A percentile compares a stretch with the other conserved stretches of the same genome.
Conservation (phyloP, 2,329 filamentous ascomycete species). For the Boeremia lycopersici region DNA sequence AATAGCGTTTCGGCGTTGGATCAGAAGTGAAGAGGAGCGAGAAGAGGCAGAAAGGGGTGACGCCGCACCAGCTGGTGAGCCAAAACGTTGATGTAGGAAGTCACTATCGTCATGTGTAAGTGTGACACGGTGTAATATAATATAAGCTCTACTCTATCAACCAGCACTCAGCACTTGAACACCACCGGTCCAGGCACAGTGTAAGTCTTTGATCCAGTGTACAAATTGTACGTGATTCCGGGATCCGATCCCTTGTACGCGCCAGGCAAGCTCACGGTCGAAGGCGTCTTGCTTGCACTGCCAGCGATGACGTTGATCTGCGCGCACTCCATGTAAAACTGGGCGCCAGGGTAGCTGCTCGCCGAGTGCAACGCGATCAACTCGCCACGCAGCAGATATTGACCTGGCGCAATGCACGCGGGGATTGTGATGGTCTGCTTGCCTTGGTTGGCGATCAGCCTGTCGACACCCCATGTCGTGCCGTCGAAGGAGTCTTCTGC, state of each 20-base stretch:
- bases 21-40: constrained; percentile 62
- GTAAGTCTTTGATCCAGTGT: constrained; percentile 47
- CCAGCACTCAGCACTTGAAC: constrained; percentile 52
- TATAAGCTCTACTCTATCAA: not conserved
- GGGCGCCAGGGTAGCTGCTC: constrained; percentile 43
- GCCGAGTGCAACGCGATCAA: constrained; percentile 53
- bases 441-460: constrained; percentile 49
- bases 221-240: constrained; percentile 42
- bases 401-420: constrained; percentile 44
- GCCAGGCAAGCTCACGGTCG: constrained; percentile 38
- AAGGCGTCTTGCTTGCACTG: constrained; percentile 28
- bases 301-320: constrained; percentile 44
- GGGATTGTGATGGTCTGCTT: constrained; percentile 50
- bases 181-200: constrained; percentile 57
- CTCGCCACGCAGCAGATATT: constrained; percentile 52
- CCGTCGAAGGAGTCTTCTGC: constrained; percentile 47
- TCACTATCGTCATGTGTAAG: not conserved
- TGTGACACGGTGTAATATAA: not conserved
- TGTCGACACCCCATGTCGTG: constrained; percentile 43
- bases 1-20: constrained; percentile 51
- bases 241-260: constrained; percentile 42
- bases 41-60: constrained; percentile 18
- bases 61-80: not conserved
- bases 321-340: constrained; percentile 51
- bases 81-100: not conserved